phyloP scores from a whole-genome alignment of 1,284 basidiomycete genomes.

The Cryptococcus sp. region DNA sequence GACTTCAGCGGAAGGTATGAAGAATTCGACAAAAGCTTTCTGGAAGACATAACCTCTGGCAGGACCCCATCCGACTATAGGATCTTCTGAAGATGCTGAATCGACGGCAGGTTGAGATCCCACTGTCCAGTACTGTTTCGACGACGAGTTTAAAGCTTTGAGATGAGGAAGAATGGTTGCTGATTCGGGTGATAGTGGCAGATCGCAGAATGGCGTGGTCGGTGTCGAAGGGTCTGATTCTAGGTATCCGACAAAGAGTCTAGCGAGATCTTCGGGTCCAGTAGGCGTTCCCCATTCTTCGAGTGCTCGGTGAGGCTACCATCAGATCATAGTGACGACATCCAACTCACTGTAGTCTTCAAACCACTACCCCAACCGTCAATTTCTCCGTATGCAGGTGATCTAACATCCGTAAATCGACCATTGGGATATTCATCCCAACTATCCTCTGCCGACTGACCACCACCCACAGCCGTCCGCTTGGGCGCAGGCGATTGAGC shows the following conservation, averaged over 20 bases:
- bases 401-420: slow-evolving; percentile 92
- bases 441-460: slow-evolving; percentile 36
- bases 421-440: slow-evolving; percentile 99
- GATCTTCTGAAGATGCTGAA: slow-evolving; percentile 67
- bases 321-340: not conserved
- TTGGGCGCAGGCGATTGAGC: slow-evolving; percentile 28
- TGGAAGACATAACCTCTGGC: slow-evolving; percentile 90
- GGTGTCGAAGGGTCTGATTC: slow-evolving; percentile 57
- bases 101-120: slow-evolving; percentile 94
- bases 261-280: slow-evolving; percentile 65
- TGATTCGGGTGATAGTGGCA: slow-evolving; percentile 80
- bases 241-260: slow-evolving; percentile 75
- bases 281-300: slow-evolving; percentile 78
- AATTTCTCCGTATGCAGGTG: slow-evolving; percentile 95
- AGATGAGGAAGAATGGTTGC: slow-evolving; percentile 73
- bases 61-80: slow-evolving; percentile 88
- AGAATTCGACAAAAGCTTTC: slow-evolving; percentile 97
- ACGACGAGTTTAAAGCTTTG: slow-evolving; percentile 62
- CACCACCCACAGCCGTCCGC: slow-evolving; percentile 12
- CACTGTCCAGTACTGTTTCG: slow-evolving; percentile 85
- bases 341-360: slow-evolving; percentile 49
- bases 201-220: slow-evolving; percentile 84
- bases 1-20: slow-evolving; percentile 65
- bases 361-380: slow-evolving; percentile 74
- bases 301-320: slow-evolving; percentile 62